Conservation (phyloP, 2,329 filamentous ascomycete genomes). For the Cadophora malorum region DNA sequence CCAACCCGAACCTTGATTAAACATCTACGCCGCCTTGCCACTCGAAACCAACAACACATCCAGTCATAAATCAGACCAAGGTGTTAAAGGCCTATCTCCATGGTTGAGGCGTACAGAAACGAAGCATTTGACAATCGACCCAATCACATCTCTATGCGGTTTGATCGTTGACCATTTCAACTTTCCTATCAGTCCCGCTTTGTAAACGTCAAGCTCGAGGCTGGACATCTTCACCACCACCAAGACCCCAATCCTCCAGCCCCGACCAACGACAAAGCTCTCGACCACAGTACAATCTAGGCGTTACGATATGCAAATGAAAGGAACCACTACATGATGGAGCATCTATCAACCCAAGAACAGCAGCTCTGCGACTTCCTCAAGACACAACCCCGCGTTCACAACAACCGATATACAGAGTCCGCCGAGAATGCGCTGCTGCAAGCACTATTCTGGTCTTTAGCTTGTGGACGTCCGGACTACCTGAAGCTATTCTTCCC, state of each 20-base stretch:
- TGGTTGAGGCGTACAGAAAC: neutral
- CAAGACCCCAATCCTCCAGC: neutral
- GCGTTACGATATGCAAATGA: constrained; percentile 33
- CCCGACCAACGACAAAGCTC: neutral
- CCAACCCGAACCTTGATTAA: constrained; percentile 25
- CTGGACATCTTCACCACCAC: constrained; percentile 1
- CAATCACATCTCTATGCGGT: neutral
- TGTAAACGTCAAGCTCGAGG: constrained; percentile 12
- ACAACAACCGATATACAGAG: constrained; percentile 77
- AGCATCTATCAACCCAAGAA: constrained; percentile 70
- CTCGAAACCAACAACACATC: neutral
- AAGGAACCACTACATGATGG: constrained; percentile 50
- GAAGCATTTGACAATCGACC: neutral
- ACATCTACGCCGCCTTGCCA: constrained; percentile 18
- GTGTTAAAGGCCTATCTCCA: neutral
- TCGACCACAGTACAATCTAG: constrained; percentile 9
- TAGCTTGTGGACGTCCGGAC: constrained; percentile 76
- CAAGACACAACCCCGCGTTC: constrained; percentile 74
- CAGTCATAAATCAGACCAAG: neutral
- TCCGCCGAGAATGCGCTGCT: constrained; percentile 76
- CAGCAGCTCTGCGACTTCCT: constrained; percentile 84
- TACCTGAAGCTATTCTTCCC: constrained; percentile 85
- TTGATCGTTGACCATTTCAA: neutral
- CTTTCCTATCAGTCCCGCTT: neutral
- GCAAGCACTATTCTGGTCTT: constrained; percentile 82